Evolutionary conservation across 1,284 basidiomycete genomes (phyloP), one percentile per base, ranked within the genome.

Genomic region (Xanthoconium separans): DNA sequence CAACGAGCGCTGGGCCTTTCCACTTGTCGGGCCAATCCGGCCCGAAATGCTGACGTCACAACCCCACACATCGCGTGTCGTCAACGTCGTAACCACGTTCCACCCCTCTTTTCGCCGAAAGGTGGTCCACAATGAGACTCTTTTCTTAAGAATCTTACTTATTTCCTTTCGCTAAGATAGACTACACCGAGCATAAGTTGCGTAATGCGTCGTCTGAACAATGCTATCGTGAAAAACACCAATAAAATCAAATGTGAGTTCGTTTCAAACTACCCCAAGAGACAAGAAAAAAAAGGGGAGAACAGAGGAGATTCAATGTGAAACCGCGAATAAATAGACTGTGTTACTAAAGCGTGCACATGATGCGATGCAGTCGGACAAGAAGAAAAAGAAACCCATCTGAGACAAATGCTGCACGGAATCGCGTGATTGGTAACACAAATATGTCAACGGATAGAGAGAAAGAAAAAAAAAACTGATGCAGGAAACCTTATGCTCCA

Each of bases 151-250:
- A 15, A 33, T 33, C 15, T 15, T 4, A 44, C 61, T 65, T 61
- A 64, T 43, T 46, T 11, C 27, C 13, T 33, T 53, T 47, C 46
- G 44, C 44, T 66, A 66, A 45, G 48, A 58, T 66, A 67, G 51
- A 67, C 65, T 66, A 66, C 57, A 61, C 44, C 29, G 65, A 47
- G 40, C 46, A 58, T 65, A 65, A 48, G 45, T 47, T 58, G 56
- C 42, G 44, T 61, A 51, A 48, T 52, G 40, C 55, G 36, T 37
- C n/a, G 27, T 27, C 27, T 27, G 27, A 27, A 27, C 3, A 18
- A 37, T 18, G 36, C 50, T 40, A 45, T 34, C 37, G 16, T 42
- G 47, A 36, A 45, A 41, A 46, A 27, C 27, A 27, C 4, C 16
- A 42, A 40, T 50, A 44, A 47, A 51, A 27, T 27, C 27, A 5